Base-by-base conservation (phyloP, 306 rosid species). In the Rosa lucieae region DNA sequence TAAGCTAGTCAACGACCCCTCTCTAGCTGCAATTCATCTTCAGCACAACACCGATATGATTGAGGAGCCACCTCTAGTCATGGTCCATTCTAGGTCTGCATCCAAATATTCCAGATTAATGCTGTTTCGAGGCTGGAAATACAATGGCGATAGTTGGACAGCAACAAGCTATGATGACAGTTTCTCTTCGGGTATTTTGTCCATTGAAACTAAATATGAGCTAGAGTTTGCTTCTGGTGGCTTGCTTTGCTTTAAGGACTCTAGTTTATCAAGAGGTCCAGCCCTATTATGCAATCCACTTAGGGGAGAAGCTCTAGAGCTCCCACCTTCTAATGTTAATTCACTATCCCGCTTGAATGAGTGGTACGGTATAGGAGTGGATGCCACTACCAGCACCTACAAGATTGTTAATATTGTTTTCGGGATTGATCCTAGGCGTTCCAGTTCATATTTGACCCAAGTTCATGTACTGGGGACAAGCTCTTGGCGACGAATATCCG, bases 201-300 rank as follows among this genome's bases (percentile, higher is more conserved):
- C 66, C 17, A 61, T 61, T 61, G 67, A 61, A 61, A 10, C 39
- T 26, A 61, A 61, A 61, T 61, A 61, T 61, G 17, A 61, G 67
- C 67, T 23, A 23, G 39, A 10, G 67, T 61, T 61, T 61, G 67
- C 37, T 61, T 23, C 67, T 13, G 35, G 39, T 11, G 67, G 67
- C 67, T 61, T 61, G 39, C 37, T 23, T 26, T 61, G 39, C 17
- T 61, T 61, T 61, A 61, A 61, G 67, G 67, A 61, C 67, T 59
- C 26, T 56, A 56, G 29, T n/a, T 7, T 1, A 61, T 61, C 37
- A 10, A 26, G 37, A 61, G 35, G 67, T 61, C 67, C 67, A 10
- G 67, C 67, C 67, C 39, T 61, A 59, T 21, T 59, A 12, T 61
- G 67, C 39, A 26, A 61, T 61, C 17, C 39, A 23, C 37, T 61